Evolutionary conservation across 2,329 filamentous ascomycete species (phyloP).

Genomic region (Arthrobotrys entomopaga): DNA sequence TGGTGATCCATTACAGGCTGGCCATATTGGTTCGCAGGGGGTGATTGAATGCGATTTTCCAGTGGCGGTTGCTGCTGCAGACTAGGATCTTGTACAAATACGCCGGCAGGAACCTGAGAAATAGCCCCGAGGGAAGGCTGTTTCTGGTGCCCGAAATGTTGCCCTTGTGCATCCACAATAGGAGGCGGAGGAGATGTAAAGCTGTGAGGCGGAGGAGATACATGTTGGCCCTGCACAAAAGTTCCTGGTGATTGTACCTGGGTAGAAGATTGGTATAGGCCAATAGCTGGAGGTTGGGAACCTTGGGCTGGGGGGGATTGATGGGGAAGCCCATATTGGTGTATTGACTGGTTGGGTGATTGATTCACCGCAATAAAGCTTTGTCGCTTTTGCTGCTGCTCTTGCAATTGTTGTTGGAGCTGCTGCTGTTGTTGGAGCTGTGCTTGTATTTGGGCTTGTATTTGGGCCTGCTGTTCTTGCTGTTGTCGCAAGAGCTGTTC

Average conservation of each 20-base stretch:
- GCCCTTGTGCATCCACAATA: slow-evolving; percentile 26
- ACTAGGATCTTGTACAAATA: slow-evolving; percentile 23
- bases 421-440: slow-evolving; percentile 29
- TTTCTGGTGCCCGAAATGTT: slow-evolving; percentile 20
- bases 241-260: slow-evolving; percentile 13
- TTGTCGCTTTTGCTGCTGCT: slow-evolving; percentile 41
- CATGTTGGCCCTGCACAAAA: slow-evolving; percentile 28
- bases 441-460: slow-evolving; percentile 28
- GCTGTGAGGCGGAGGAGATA: slow-evolving; percentile 23
- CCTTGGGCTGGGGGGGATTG: slow-evolving; percentile 38
- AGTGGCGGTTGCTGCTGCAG: slow-evolving; percentile 14
- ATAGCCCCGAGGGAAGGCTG: slow-evolving; percentile 22
- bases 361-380: slow-evolving; percentile 24
- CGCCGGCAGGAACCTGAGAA: slow-evolving; percentile 9
- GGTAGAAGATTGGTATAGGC: slow-evolving; percentile 25
- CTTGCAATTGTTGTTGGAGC: slow-evolving; percentile 15
- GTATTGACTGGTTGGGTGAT: slow-evolving; percentile 28
- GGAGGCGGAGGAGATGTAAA: slow-evolving; percentile 12
- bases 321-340: slow-evolving; percentile 32
- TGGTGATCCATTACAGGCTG: slow-evolving; percentile 14
- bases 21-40: slow-evolving; percentile 25
- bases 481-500: slow-evolving; percentile 43
- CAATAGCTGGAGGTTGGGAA: slow-evolving; percentile 10
- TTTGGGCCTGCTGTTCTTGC: slow-evolving; percentile 37
- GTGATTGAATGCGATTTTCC: slow-evolving; percentile 23